Conservation (phyloP, 2,329 filamentous ascomycete species). For the Aspergillus tubingensis region DNA sequence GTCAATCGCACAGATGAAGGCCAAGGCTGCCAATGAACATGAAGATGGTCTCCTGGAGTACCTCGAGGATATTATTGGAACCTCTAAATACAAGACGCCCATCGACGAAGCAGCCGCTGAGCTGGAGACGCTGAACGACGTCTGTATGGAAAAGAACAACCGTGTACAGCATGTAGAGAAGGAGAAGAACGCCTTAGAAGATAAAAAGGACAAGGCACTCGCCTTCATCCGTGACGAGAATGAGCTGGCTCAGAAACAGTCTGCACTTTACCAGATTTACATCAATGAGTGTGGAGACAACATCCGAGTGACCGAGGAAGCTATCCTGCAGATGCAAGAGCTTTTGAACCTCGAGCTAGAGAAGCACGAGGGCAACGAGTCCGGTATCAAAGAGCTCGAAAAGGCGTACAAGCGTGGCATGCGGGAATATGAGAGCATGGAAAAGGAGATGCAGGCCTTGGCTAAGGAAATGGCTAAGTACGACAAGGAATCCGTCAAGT, state of each 20-base stretch:
- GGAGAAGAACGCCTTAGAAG: slow-evolving; percentile 87
- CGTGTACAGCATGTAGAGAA: slow-evolving; percentile 98
- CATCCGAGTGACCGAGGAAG: slow-evolving; percentile 82
- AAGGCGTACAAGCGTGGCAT: slow-evolving; percentile 79
- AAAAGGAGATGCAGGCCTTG: slow-evolving; percentile 76
- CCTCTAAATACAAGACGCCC: slow-evolving; percentile 94
- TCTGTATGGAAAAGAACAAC: slow-evolving; percentile 91
- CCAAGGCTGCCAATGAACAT: slow-evolving; percentile 91
- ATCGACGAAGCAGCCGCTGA: slow-evolving; percentile 92
- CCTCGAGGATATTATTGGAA: slow-evolving; percentile 97
- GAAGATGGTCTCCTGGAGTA: slow-evolving; percentile 96
- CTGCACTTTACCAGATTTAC: slow-evolving; percentile 88
- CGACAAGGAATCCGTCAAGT: slow-evolving; percentile 95
- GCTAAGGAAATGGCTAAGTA: slow-evolving; percentile 88
- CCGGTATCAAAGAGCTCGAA: slow-evolving; percentile 85
- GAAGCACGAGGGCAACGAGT: slow-evolving; percentile 86
- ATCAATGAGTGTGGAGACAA: slow-evolving; percentile 88
- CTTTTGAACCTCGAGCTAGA: slow-evolving; percentile 84
- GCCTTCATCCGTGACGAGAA: slow-evolving; percentile 91
- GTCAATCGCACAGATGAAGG: slow-evolving; percentile 98
- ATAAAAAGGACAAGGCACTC: slow-evolving; percentile 94
- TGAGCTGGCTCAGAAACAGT: slow-evolving; percentile 84
- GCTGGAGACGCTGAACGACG: slow-evolving; percentile 89
- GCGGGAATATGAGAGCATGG: slow-evolving; percentile 79
- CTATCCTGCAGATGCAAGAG: slow-evolving; percentile 85